Evolutionary conservation across 192 early-diverging fungal genomes (phyloP).

Genomic region (Allomyces arbusculus): DNA sequence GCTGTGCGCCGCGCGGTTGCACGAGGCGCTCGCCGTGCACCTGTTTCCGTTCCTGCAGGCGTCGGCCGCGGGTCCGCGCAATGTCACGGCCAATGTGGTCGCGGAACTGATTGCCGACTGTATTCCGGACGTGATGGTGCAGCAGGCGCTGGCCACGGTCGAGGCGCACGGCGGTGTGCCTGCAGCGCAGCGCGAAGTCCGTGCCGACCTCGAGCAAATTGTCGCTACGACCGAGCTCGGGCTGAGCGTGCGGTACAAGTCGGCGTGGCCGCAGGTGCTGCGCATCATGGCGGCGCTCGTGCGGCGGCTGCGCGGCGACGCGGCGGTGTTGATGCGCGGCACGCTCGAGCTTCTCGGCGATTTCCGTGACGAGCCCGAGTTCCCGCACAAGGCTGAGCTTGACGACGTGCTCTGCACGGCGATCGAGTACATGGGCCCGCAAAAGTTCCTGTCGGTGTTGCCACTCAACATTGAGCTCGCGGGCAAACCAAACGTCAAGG

Average conservation of each 20-base stretch:
- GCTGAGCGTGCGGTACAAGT: constrained; percentile 56
- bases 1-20: neutral
- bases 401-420: constrained; percentile 63
- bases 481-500: constrained; percentile 18
- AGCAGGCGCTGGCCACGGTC: constrained; percentile 19
- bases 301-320: constrained; percentile 39
- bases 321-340: constrained; percentile 34
- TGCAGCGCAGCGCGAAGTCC: constrained; percentile 8
- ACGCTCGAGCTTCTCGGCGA: constrained; percentile 41
- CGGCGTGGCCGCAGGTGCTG: constrained; percentile 69
- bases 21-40: neutral
- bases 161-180: constrained; percentile 11
- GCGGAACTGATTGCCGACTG: constrained; percentile 46
- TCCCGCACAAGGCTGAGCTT: constrained; percentile 67
- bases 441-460: constrained; percentile 45
- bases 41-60: constrained; percentile 41
- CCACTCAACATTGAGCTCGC: constrained; percentile 69
- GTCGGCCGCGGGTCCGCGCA: constrained; percentile 31
- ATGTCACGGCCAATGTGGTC: constrained; percentile 47
- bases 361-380: constrained; percentile 61
- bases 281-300: constrained; percentile 53
- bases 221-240: constrained; percentile 27
- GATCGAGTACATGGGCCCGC: constrained; percentile 58
- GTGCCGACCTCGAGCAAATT: constrained; percentile 19
- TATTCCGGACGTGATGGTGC: constrained; percentile 55